Percentiles rank a stretch among this genome's conserved stretches.
These are phyloP conservation scores for Xerocomus nothofagi DNA, from an alignment of 1,284 basidiomycete species.

Conservation along the genomic window DNA sequence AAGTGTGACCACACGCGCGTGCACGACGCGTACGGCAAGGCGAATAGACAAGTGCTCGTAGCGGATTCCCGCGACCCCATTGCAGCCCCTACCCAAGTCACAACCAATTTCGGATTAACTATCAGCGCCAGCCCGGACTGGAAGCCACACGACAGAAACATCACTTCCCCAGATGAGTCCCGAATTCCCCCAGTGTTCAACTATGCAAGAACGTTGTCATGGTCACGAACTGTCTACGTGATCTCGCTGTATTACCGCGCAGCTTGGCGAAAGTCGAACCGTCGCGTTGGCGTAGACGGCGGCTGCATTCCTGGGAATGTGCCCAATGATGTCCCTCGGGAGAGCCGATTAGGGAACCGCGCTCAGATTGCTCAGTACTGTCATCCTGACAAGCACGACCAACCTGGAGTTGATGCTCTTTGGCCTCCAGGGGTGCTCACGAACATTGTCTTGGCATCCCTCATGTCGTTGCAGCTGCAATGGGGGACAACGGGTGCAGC, in stretches of 20 bases:
- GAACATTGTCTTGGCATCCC: slow-evolving; percentile 38
- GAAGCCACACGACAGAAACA: background rate
- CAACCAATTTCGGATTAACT: slow-evolving; percentile 21
- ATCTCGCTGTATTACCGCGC: slow-evolving; percentile 23
- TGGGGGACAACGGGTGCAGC: slow-evolving; percentile 42
- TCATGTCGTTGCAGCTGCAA: slow-evolving; percentile 37
- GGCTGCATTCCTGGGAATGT: background rate
- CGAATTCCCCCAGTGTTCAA: slow-evolving; percentile 34
- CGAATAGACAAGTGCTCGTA: slow-evolving; percentile 25
- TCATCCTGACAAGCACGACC: slow-evolving; percentile 4
- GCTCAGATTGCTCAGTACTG: slow-evolving; percentile 33
- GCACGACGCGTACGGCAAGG: slow-evolving; percentile 31
- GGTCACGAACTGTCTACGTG: slow-evolving; percentile 25
- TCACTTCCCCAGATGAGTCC: slow-evolving; percentile 21
- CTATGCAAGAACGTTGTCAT: slow-evolving; percentile 31
- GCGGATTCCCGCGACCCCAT: slow-evolving; percentile 1
- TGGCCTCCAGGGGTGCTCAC: slow-evolving; percentile 32
- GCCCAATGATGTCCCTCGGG: background rate
- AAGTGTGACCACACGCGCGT: slow-evolving; percentile 41
- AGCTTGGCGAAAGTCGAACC: slow-evolving; percentile 14
- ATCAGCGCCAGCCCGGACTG: slow-evolving; percentile 16
- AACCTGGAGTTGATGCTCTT: slow-evolving; percentile 5
- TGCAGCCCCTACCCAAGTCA: slow-evolving; percentile 1
- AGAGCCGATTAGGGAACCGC: slow-evolving; percentile 27
- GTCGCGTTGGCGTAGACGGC: slow-evolving; percentile 6